A percentile compares a stretch with the other conserved stretches of the same genome.
Conservation (phyloP, 495 filamentous ascomycete genomes). For the Margaritispora aquatica region DNA sequence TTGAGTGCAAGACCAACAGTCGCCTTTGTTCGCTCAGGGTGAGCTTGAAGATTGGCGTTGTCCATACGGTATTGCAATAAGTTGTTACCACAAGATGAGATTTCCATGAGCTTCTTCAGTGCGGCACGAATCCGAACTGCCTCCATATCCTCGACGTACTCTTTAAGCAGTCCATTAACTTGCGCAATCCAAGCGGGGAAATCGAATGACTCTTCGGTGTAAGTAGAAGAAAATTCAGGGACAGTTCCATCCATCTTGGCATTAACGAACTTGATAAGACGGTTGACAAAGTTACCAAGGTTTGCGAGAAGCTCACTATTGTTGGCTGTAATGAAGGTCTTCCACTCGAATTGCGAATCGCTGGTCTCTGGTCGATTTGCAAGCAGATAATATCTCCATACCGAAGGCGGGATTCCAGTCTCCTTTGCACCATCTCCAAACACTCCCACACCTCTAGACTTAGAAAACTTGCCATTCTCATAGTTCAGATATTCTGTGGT, state of each 20-base stretch:
- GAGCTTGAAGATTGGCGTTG: constrained; percentile 65
- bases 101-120: constrained; percentile 61
- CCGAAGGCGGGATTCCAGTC: constrained; percentile 77
- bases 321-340: constrained; percentile 75
- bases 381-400: constrained; percentile 92
- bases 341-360: constrained; percentile 88
- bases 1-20: constrained; percentile 80
- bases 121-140: constrained; percentile 70
- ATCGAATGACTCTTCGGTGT: constrained; percentile 46
- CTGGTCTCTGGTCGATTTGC: constrained; percentile 83
- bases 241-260: constrained; percentile 64
- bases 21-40: constrained; percentile 65
- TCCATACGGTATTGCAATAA: constrained; percentile 77
- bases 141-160: constrained; percentile 70
- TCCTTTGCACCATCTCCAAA: constrained; percentile 86
- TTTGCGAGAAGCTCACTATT: constrained; percentile 89
- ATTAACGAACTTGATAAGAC: constrained; percentile 85
- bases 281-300: constrained; percentile 90
- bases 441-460: constrained; percentile 82
- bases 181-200: constrained; percentile 38
- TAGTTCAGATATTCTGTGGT: constrained; percentile 97
- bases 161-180: constrained; percentile 54
- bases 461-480: constrained; percentile 93
- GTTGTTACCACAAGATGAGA: constrained; percentile 69
- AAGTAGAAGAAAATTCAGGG: constrained; percentile 55